Evolutionary conservation across 2,329 filamentous ascomycete species (phyloP), one percentile per base, ranked within the genome.

Genomic region (Leptographium procerum): DNA sequence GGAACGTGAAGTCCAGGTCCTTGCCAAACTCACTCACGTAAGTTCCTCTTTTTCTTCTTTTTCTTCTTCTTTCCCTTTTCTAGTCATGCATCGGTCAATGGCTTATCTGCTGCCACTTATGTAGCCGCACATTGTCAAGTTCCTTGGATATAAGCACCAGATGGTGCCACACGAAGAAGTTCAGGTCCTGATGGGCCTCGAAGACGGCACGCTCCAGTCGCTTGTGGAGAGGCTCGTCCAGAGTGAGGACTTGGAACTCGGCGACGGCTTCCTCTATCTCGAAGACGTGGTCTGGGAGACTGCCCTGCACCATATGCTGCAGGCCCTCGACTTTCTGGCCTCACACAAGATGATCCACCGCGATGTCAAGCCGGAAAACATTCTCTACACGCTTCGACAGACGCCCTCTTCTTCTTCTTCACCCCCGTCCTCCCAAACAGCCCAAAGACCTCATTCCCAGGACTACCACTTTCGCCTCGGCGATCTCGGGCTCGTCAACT

Each of bases 301-400:
- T 7, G 19, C 28, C 28, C 14, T 53, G 13, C 13, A 24, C 28
- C 50, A 58, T 5, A 58, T 54, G 50, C 36, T 58, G 14, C 28
- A 52, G n/a, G 56, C 56, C 16, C 56, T 58, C 50, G 56, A 58
- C 47, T 58, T 29, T 47, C 51, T 58, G 19, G 50, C 56, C 13
- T n/a, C 40, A 6, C 22, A 31, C 33, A 16, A 22, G 9, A 16
- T 33, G 4, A 53, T 53, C 31, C 51, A 53, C 51, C 51, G 51
- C 19, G 51, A 53, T 34, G 11, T 53, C 13, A 53, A 53, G 31
- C 51, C 51, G 7, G 51, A n/a, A 33, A 53, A 53, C 51, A 53
- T 53, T 26, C 22, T 53, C 11, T 53, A 53, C 51, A 11, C n/a
- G 24, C 19, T n/a, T 22, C 36, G 26, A 29, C 26, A 28, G 47